Evolutionary conservation across 2,329 filamentous ascomycete genomes (phyloP).

Genomic region (Xylaria sp.): DNA sequence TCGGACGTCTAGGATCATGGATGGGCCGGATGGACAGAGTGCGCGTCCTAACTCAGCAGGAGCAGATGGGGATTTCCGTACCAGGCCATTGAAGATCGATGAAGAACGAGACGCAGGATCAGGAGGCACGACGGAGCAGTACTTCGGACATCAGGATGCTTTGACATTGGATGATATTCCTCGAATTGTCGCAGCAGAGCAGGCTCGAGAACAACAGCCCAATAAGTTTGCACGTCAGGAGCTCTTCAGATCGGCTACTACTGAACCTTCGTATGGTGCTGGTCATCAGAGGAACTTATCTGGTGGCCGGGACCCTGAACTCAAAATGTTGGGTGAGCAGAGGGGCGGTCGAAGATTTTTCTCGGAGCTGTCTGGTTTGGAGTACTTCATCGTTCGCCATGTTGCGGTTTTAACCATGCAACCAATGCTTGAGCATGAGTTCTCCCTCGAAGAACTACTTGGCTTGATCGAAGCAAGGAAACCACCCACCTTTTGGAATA

Average conservation of each 20-base stretch:
- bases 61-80: conserved; percentile 63
- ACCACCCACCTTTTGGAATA: conserved; percentile 93
- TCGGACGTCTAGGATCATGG: conserved; percentile 90
- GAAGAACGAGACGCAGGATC: conserved; percentile 79
- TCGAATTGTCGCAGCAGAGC: conserved; percentile 93
- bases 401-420: conserved; percentile 96
- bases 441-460: conserved; percentile 92
- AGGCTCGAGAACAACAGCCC: conserved; percentile 88
- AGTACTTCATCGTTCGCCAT: conserved; percentile 97
- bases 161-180: conserved; percentile 97
- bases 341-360: conserved; percentile 83
- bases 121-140: conserved; percentile 79
- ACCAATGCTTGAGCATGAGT: conserved; percentile 87
- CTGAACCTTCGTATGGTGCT: conserved; percentile 72
- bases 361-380: conserved; percentile 91
- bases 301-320: conserved; percentile 62
- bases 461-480: conserved; percentile 94
- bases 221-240: conserved; percentile 80
- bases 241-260: conserved; percentile 66
- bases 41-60: conserved; percentile 79
- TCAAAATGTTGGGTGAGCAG: conserved; percentile 62
- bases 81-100: conserved; percentile 76
- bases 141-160: conserved; percentile 90
- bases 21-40: conserved; percentile 78
- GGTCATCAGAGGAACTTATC: conserved; percentile 74